phyloP scores from a whole-genome alignment of 495 filamentous ascomycete species.

The Halenospora varia region DNA sequence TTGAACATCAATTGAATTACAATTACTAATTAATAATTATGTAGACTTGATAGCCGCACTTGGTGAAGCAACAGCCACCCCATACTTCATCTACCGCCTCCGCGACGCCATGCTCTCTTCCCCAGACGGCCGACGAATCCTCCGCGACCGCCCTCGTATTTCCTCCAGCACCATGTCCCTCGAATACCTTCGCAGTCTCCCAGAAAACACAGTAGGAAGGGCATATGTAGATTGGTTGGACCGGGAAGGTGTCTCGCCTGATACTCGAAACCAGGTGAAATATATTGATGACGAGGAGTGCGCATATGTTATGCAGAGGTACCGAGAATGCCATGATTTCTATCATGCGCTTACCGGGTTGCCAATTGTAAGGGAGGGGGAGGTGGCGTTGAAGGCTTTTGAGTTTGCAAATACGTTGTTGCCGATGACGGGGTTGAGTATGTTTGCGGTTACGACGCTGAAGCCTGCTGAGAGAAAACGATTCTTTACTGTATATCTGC shows the following conservation, averaged over 20 bases:
- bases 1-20: no score
- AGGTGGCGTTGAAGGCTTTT: constrained; percentile 91
- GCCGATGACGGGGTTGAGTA: constrained; percentile 88
- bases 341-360: constrained; percentile 94
- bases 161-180: constrained; percentile 73
- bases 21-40: background rate
- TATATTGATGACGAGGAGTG: constrained; percentile 95
- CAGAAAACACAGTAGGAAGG: constrained; percentile 72
- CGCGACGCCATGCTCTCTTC: constrained; percentile 83
- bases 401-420: constrained; percentile 92
- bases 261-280: constrained; percentile 74
- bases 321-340: constrained; percentile 97
- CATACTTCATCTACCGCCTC: constrained; percentile 92
- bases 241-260: constrained; percentile 85
- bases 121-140: constrained; percentile 84
- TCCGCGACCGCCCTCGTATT: constrained; percentile 84
- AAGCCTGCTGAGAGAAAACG: constrained; percentile 71
- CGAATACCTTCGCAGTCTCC: constrained; percentile 64
- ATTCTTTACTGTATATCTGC: constrained; percentile 72
- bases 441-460: constrained; percentile 65
- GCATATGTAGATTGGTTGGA: constrained; percentile 87
- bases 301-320: constrained; percentile 98
- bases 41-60: constrained; percentile 89
- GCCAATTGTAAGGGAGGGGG: constrained; percentile 88
- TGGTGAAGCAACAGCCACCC: constrained; percentile 89